phyloP scores from a whole-genome alignment of 148 eudicot genomes.

The Persicaria maculosa region DNA sequence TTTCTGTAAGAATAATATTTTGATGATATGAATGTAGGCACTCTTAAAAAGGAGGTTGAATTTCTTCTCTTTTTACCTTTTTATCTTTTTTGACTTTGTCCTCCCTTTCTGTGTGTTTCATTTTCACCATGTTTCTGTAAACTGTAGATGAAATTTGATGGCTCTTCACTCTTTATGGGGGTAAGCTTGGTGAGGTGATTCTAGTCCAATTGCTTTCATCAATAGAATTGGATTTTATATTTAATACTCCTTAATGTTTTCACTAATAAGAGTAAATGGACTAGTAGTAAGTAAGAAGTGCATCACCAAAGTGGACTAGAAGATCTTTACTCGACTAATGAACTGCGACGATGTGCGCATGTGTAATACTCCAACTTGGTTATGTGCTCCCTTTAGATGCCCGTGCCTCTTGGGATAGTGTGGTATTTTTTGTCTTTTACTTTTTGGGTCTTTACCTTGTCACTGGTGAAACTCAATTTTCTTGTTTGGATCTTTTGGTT shows the following conservation, averaged over 20 bases:
- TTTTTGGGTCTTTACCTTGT: slow-evolving; percentile 11
- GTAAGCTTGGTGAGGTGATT: not conserved
- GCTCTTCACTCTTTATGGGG: slow-evolving; percentile 3
- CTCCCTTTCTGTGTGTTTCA: slow-evolving; percentile 10
- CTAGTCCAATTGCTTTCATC: too few relatives aligned
- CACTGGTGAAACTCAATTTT: not conserved
- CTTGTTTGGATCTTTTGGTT: slow-evolving; percentile 3
- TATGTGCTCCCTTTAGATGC: slow-evolving; percentile 19
- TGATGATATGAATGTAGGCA: slow-evolving; percentile 7
- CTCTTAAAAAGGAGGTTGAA: slow-evolving; percentile 9
- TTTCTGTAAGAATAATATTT: slow-evolving; percentile 6
- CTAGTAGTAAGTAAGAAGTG: too few relatives aligned
- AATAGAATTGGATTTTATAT: too few relatives aligned
- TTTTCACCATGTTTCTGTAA: slow-evolving; percentile 10
- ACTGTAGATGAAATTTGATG: not conserved
- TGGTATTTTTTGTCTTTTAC: slow-evolving; percentile 27
- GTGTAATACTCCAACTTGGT: slow-evolving; percentile 4
- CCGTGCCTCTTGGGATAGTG: slow-evolving; percentile 30
- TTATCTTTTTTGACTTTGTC: not conserved
- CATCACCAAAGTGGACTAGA: too few relatives aligned
- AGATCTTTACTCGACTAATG: too few relatives aligned
- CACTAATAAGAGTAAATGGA: too few relatives aligned
- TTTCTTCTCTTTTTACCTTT: not conserved
- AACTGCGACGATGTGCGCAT: not conserved
- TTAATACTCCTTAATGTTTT: too few relatives aligned